Evolutionary conservation across 2,329 filamentous ascomycete genomes (phyloP), one percentile per base, ranked within the genome.

Genomic region (Colletotrichum lini): DNA sequence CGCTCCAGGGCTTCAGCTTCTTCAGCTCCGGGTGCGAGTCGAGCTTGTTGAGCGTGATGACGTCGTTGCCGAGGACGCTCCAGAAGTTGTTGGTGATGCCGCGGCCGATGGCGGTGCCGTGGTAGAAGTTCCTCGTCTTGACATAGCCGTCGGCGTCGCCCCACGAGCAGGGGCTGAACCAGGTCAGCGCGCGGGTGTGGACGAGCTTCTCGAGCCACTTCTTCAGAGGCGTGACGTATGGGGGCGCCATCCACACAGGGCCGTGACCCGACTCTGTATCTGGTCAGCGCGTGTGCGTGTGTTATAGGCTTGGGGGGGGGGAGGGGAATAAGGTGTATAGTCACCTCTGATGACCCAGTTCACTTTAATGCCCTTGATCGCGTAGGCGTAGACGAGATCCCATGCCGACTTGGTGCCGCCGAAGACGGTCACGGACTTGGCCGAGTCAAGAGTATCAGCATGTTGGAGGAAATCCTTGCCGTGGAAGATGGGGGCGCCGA

Each of bases 81-180:
- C 90, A 93, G 77, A 92, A 92, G 0, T 79, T 77, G 49, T 87
- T 82, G 4, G 89, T 86, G 23, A 92, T 78, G 61, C 81, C 82
- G 0, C 89, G 85, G 2, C 91, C 91, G 2, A 91, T 64, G 44
- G 82, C 79, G 0, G 88, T 92, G 26, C 84, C 82, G 73, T 93
- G 90, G 57, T 91, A 82, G 70, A 92, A 89, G 12, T 79, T 77
- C 4, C 89, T 85, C 2, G 89, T 82, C 13, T 81, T 81, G 15
- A 85, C 82, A 73, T 87, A 92, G 1, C 91, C 91, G 76, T 90
- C 91, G 2, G 85, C 87, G 2, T 85, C 83, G 5, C 90, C 91
- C 91, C 92, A 95, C 16, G 92, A 86, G 77, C 92, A 95, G 0
- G 93, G 93, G 62, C 89, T 91, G 79, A 95, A 90, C 90, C 91